Conservation (phyloP, 371 early-diverging fungal genomes). For the Cladochytrium tenue region DNA sequence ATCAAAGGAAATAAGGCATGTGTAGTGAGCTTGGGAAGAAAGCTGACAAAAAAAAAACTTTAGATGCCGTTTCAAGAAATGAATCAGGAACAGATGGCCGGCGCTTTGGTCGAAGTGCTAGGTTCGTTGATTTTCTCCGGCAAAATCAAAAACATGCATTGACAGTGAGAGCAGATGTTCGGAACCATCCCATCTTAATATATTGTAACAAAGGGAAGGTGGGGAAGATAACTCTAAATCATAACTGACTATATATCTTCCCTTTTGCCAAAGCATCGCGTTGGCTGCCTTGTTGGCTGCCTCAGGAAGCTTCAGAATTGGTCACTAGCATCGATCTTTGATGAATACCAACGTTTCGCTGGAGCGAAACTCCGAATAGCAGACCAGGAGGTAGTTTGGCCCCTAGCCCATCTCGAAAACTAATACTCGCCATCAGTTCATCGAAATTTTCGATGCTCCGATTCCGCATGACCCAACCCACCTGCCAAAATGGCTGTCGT, state of each 20-base stretch:
- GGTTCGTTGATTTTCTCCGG: constrained; percentile 33
- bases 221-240: constrained; percentile 10
- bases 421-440: constrained; percentile 22
- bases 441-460: constrained; percentile 35
- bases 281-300: constrained; percentile 92
- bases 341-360: constrained; percentile 91
- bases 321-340: constrained; percentile 94
- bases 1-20: constrained; percentile 84
- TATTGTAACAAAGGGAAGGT: constrained; percentile 95
- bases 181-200: constrained; percentile 83
- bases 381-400: constrained; percentile 79
- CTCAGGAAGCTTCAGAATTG: constrained; percentile 89
- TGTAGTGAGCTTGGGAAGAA: not conserved
- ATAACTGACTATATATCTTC: not conserved
- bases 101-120: constrained; percentile 75
- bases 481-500: constrained; percentile 34
- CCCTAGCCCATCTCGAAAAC: not conserved
- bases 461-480: constrained; percentile 21
- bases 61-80: constrained; percentile 91
- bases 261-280: constrained; percentile 62
- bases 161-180: constrained; percentile 54
- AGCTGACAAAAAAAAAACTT: not conserved
- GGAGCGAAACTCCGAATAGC: constrained; percentile 84
- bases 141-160: not conserved
- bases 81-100: constrained; percentile 73